These are phyloP conservation scores for Boletus tylopilopsis DNA, from an alignment of 768 basidiomycete genomes.

Conservation along the genomic window DNA sequence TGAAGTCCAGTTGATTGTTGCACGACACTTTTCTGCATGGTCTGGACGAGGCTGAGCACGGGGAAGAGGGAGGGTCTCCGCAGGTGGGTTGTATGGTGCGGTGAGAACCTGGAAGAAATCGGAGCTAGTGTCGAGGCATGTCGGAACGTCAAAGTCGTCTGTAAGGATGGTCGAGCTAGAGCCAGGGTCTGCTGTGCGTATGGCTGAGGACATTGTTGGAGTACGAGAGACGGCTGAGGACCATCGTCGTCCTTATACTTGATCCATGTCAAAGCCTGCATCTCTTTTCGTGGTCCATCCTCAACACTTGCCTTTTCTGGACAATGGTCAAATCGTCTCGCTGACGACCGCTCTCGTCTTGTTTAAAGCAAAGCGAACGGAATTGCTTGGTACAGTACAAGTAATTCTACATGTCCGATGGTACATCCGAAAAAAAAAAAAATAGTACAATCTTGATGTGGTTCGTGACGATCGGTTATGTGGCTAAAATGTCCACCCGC, in stretches of 20 bases:
- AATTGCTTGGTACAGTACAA: neutral
- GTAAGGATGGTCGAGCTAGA: constrained; percentile 18
- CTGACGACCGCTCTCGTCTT: constrained; percentile 22
- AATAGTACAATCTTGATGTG: neutral
- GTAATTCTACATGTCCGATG: constrained; percentile 11
- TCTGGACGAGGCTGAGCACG: constrained; percentile 15
- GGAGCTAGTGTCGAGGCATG: constrained; percentile 23
- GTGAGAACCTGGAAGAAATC: constrained; percentile 30
- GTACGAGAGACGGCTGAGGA: neutral
- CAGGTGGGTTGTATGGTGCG: constrained; percentile 21
- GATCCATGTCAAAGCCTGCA: constrained; percentile 31
- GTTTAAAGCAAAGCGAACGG: constrained; percentile 4
- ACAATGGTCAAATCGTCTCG: constrained; percentile 21
- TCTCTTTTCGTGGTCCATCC: constrained; percentile 16
- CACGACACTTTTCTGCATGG: constrained; percentile 25
- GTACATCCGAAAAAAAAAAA: constrained; percentile 16
- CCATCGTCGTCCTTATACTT: constrained; percentile 23
- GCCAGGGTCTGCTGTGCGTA: constrained; percentile 14
- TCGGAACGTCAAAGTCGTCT: constrained; percentile 7
- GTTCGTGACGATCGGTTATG: constrained; percentile 7
- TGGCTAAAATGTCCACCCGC: constrained; percentile 34
- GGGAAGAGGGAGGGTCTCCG: neutral
- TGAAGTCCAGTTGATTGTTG: constrained; percentile 27
- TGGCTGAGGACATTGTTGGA: constrained; percentile 10
- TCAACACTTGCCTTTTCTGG: constrained; percentile 34